phyloP scores from a whole-genome alignment of 2,329 filamentous ascomycete species.

The Rhinocladiella mackenziei region DNA sequence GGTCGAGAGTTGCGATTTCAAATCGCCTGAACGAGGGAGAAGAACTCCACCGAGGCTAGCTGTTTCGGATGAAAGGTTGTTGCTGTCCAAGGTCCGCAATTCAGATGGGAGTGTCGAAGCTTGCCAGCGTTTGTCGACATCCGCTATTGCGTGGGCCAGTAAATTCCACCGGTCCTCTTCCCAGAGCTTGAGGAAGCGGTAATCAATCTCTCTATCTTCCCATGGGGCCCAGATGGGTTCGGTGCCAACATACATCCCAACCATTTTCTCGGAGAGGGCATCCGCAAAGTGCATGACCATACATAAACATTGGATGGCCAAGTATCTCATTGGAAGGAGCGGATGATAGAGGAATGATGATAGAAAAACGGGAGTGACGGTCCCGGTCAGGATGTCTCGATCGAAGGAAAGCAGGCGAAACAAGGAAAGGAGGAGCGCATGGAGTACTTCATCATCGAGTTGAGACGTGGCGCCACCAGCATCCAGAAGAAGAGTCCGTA shows the following conservation, averaged over 20 bases:
- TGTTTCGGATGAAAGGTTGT: slow-evolving; percentile 55
- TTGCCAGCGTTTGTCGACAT: slow-evolving; percentile 36
- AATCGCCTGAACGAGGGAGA: slow-evolving; percentile 59
- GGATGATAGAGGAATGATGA: slow-evolving; percentile 62
- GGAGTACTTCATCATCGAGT: slow-evolving; percentile 39
- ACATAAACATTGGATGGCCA: slow-evolving; percentile 77
- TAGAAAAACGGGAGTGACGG: slow-evolving; percentile 63
- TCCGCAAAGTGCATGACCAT: slow-evolving; percentile 77
- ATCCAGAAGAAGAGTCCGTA: slow-evolving; percentile 1
- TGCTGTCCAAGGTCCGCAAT: slow-evolving; percentile 30
- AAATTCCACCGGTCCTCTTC: slow-evolving; percentile 55
- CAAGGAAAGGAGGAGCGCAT: slow-evolving; percentile 58
- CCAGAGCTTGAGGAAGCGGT: slow-evolving; percentile 65
- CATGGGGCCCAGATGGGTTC: slow-evolving; percentile 64
- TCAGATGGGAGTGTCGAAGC: slow-evolving; percentile 18
- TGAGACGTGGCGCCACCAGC: slow-evolving; percentile 1
- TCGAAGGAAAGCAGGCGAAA: slow-evolving; percentile 80
- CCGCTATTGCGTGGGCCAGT: slow-evolving; percentile 49
- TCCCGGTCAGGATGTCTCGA: slow-evolving; percentile 59
- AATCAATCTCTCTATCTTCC: slow-evolving; percentile 75
- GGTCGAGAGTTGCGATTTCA: slow-evolving; percentile 45
- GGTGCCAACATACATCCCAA: slow-evolving; percentile 61
- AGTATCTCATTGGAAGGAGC: slow-evolving; percentile 64
- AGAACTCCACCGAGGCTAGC: slow-evolving; percentile 63
- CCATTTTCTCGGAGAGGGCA: slow-evolving; percentile 66